Evolutionary conservation across 2,329 filamentous ascomycete species (phyloP).

Genomic region (Arthrobotrys sphaeroides): DNA sequence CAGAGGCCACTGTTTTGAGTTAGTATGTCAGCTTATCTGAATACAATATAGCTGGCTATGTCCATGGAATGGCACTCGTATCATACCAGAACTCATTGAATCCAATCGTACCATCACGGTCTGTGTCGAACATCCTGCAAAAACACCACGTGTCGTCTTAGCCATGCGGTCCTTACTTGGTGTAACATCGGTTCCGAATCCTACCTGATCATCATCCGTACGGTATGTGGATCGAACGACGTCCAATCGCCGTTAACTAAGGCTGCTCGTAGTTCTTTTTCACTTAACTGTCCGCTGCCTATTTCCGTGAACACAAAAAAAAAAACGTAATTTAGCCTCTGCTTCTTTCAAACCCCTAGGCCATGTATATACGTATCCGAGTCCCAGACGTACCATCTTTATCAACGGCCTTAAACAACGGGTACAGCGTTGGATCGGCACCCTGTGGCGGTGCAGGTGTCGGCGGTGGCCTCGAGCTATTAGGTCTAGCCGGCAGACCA

Average conservation of each 20-base stretch:
- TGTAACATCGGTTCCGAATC: constrained; percentile 15
- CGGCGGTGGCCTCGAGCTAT: constrained; percentile 70
- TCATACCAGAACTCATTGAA: constrained; percentile 88
- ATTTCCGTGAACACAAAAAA: not conserved
- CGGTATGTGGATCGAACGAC: constrained; percentile 90
- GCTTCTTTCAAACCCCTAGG: not conserved
- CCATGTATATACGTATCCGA: not conserved
- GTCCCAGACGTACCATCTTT: constrained; percentile 71
- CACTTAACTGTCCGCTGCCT: constrained; percentile 83
- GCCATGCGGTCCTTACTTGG: constrained; percentile 3
- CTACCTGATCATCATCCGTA: constrained; percentile 90
- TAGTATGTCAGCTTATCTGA: not conserved
- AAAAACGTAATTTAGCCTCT: constrained; percentile 3
- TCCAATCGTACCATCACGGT: constrained; percentile 86
- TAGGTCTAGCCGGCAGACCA: constrained; percentile 47
- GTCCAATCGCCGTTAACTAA: constrained; percentile 97
- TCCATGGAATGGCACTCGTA: not conserved
- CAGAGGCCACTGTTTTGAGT: constrained; percentile 75
- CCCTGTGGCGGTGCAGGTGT: constrained; percentile 69
- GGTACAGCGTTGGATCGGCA: constrained; percentile 78
- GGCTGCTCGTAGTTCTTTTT: constrained; percentile 84
- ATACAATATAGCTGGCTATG: not conserved
- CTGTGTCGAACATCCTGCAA: constrained; percentile 88
- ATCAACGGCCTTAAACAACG: constrained; percentile 90
- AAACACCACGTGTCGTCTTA: not conserved